A percentile compares a stretch with the other conserved stretches of the same genome.
Conservation (phyloP, 2,329 filamentous ascomycete species). For the Penicillium italicum region DNA sequence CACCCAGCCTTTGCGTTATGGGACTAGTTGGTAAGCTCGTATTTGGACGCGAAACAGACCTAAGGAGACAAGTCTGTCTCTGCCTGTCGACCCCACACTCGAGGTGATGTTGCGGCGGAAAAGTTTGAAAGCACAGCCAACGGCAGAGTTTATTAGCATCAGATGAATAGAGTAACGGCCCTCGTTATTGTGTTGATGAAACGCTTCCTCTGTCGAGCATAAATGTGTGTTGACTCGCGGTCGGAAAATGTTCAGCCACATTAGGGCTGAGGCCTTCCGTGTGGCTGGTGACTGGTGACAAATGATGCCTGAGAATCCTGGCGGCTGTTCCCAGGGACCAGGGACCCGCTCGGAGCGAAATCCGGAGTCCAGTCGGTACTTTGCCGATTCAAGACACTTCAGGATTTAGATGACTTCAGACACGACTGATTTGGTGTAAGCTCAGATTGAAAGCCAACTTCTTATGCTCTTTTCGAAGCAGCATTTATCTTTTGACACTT, state of each 20-base stretch:
- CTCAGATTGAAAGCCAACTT: neutral
- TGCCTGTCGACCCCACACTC: slow-evolving; percentile 5
- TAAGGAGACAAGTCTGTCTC: neutral
- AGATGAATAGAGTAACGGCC: slow-evolving; percentile 1
- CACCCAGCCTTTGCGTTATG: neutral
- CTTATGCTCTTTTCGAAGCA: neutral
- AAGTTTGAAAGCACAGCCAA: slow-evolving; percentile 12
- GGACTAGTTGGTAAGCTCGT: neutral
- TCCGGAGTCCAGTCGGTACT: slow-evolving; percentile 14
- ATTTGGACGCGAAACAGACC: neutral
- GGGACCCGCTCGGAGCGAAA: slow-evolving; percentile 14
- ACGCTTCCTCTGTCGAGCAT: neutral
- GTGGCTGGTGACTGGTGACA: neutral
- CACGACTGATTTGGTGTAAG: neutral
- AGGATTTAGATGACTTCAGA: neutral
- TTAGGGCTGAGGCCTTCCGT: slow-evolving; percentile 3
- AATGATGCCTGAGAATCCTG: neutral
- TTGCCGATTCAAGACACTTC: slow-evolving; percentile 4
- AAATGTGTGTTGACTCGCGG: slow-evolving; percentile 20
- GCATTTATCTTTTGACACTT: neutral
- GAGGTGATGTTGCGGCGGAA: slow-evolving; percentile 13
- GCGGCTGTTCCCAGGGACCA: neutral
- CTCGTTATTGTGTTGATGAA: neutral
- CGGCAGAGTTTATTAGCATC: slow-evolving; percentile 17
- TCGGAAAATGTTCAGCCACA: slow-evolving; percentile 15